Percentiles rank a stretch among this genome's conserved stretches.
These are phyloP conservation scores for Beauveria asiatica DNA, from an alignment of 2,329 filamentous ascomycete species.

Conservation along the genomic window DNA sequence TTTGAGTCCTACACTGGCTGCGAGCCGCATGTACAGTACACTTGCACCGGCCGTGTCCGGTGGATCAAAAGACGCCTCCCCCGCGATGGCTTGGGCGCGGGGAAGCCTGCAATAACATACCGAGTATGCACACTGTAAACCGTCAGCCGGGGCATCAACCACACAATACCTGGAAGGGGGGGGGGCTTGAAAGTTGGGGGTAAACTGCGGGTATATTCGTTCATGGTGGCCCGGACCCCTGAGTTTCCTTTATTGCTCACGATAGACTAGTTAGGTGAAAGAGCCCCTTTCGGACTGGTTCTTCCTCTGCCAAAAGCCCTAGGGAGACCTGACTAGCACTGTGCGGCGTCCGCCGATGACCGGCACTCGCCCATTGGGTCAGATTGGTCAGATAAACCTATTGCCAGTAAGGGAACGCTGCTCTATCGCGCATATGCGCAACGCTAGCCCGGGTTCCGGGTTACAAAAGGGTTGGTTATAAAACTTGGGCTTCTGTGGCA, in stretches of 20 bases:
- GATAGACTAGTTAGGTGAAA: too few relatives aligned
- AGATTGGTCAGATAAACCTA: neutral
- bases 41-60: constrained; percentile 7
- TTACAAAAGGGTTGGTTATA: neutral
- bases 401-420: neutral
- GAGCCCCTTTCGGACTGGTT: neutral
- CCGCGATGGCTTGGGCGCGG: constrained; percentile 5
- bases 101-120: neutral
- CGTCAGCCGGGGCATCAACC: neutral
- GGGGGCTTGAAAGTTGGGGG: too few relatives aligned
- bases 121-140: neutral
- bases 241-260: too few relatives aligned
- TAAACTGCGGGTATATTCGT: too few relatives aligned
- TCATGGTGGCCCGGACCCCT: too few relatives aligned
- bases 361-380: neutral
- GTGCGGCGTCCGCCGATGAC: constrained; percentile 11
- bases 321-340: neutral
- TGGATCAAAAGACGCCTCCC: constrained; percentile 8
- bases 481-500: neutral
- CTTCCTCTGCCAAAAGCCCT: neutral
- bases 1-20: neutral
- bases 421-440: neutral
- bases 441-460: neutral
- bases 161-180: too few relatives aligned
- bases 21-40: neutral